These are phyloP conservation scores for Yarrowia sp. DNA, from an alignment of 805 yeast species.

Conservation along the genomic window DNA sequence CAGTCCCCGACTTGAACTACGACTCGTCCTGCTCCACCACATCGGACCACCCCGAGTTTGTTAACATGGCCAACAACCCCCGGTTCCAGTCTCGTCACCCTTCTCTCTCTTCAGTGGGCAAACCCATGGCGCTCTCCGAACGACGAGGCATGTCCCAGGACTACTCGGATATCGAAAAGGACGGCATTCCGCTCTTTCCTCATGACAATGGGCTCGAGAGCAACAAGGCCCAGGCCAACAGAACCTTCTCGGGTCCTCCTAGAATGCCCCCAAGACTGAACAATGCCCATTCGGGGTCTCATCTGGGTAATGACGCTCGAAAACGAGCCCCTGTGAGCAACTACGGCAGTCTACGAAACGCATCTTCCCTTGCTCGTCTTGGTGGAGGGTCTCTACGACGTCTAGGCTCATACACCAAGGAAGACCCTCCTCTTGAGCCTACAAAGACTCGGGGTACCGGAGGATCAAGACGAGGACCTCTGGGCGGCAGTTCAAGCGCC, in stretches of 20 bases:
- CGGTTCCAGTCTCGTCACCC: slow-evolving; percentile 45
- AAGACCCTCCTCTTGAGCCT: slow-evolving; percentile 28
- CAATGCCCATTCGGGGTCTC: slow-evolving; percentile 31
- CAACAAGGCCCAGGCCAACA: slow-evolving; percentile 19
- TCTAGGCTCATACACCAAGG: slow-evolving; percentile 23
- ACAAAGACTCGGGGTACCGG: slow-evolving; percentile 11
- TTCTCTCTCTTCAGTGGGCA: slow-evolving; percentile 38
- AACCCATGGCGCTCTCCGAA: slow-evolving; percentile 4
- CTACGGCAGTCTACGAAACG: slow-evolving; percentile 33
- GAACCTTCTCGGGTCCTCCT: slow-evolving; percentile 20
- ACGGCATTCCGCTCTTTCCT: slow-evolving; percentile 26
- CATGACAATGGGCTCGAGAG: slow-evolving; percentile 16
- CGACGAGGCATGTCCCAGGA: slow-evolving; percentile 28
- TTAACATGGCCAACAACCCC: slow-evolving; percentile 36
- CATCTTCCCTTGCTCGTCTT: slow-evolving; percentile 21
- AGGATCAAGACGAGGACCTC: slow-evolving; percentile 19
- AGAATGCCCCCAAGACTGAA: slow-evolving; percentile 27
- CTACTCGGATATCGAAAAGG: slow-evolving; percentile 34
- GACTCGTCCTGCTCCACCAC: slow-evolving; percentile 39
- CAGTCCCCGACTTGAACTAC: slow-evolving; percentile 27
- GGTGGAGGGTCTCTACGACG: slow-evolving; percentile 37
- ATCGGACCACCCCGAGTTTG: slow-evolving; percentile 32
- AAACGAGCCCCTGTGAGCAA: slow-evolving; percentile 21
- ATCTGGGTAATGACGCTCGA: slow-evolving; percentile 10
- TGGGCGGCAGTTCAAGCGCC: slow-evolving; percentile 12